phyloP scores from a whole-genome alignment of 495 filamentous ascomycete genomes.

The Acidomyces sp. region DNA sequence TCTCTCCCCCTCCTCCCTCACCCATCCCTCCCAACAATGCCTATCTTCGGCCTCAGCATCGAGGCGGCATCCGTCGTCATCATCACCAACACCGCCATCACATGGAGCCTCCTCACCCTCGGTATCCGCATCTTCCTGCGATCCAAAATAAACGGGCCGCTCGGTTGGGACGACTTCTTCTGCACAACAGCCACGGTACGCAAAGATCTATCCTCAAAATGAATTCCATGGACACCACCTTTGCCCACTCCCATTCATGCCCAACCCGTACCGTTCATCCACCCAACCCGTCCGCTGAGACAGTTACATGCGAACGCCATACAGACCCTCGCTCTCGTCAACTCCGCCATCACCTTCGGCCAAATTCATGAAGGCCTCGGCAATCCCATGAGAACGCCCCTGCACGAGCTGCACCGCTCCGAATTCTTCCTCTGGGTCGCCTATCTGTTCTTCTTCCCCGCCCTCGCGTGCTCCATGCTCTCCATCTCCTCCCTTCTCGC shows the following conservation, averaged over 20 bases:
- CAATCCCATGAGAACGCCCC: too few relatives aligned
- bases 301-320: too few relatives aligned
- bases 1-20: too few relatives aligned
- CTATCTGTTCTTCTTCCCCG: not conserved
- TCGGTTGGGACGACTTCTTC: constrained; percentile 9
- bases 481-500: constrained; percentile 11
- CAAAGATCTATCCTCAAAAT: not conserved
- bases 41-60: not conserved
- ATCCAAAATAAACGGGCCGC: constrained; percentile 8
- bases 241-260: too few relatives aligned
- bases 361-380: constrained; percentile 10
- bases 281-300: too few relatives aligned
- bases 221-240: too few relatives aligned
- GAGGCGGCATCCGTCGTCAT: constrained; percentile 9
- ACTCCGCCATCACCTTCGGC: constrained; percentile 1
- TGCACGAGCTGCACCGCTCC: not conserved
- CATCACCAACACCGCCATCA: constrained; percentile 1
- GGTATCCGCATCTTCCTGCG: constrained; percentile 11
- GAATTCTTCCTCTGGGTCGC: constrained; percentile 4
- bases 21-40: not conserved
- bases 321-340: constrained; percentile 3
- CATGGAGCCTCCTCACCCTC: not conserved
- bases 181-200: constrained; percentile 8
- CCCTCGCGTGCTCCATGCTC: constrained; percentile 2
- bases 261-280: too few relatives aligned